Base-by-base conservation (phyloP, 176 grass and related monocot genomes). In the Cymbopogon citratus region DNA sequence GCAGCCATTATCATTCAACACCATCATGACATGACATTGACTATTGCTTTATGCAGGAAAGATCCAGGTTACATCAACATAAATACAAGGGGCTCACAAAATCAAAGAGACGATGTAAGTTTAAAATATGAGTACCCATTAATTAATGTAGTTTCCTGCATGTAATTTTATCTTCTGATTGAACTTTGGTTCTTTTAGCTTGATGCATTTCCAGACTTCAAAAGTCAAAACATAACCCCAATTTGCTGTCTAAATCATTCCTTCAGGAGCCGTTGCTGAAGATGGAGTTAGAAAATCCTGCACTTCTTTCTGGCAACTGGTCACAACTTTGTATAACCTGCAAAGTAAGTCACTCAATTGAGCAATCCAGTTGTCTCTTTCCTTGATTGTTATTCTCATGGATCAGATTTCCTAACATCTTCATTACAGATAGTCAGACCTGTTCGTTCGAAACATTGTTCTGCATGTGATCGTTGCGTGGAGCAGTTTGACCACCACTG, bases 401-500 rank as follows among this genome's bases (percentile, higher is more conserved):
- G 38, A 81, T 88, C 25, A 74, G 36, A 81, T 75, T 85, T 82
- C 41, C 57, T 72, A 31, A 79, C 41, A 60, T 60, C n/a, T 28
- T 87, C 14, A 64, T 93, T 72, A 78, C 83, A 99, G 96, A 99
- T 99, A 81, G 91, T 99, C 13, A 91, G 89, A 86, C 96, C 96
- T 77, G 83, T 95, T 75, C 91, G 91, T 71, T 95, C 96, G 7
- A 99, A 99, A 80, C 96, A 99, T 87, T 99, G 93, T 31, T 91
- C 93, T 76, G 95, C 93, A 80, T 99, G 96, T 90, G 96, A 99
- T 87, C 92, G 93, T 29, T 99, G 96, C 69, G 96, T 99, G 56
- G 93, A 99, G 80, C 96, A 99, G 85, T 95, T 99, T 91, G 92
- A 99, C 74, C 96, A 99, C 93, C 96, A 99, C 77, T 99, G 96